Evolutionary conservation across 306 rosid species (phyloP).

Genomic region (Quillaja saponaria): DNA sequence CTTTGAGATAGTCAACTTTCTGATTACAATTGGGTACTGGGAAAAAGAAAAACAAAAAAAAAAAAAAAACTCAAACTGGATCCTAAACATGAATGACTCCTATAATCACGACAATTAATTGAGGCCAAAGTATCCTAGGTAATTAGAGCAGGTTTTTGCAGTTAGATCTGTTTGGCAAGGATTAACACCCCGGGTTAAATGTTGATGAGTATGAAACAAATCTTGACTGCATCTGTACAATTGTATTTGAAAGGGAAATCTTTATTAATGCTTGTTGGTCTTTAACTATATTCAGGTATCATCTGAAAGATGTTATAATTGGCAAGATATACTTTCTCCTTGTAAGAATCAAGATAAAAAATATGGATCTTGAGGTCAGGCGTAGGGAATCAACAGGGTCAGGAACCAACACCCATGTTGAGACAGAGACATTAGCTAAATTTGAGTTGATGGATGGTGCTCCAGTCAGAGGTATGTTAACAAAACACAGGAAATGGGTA

Average conservation of each 20-base stretch:
- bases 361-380: slow-evolving; percentile 97
- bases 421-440: slow-evolving; percentile 97
- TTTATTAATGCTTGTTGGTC: slow-evolving; percentile 17
- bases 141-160: slow-evolving; percentile 10
- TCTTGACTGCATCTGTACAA: slow-evolving; percentile 9
- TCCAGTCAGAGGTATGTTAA: slow-evolving; percentile 88
- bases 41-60: no score
- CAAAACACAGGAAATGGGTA: slow-evolving; percentile 6
- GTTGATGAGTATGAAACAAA: slow-evolving; percentile 4
- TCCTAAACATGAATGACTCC: background rate
- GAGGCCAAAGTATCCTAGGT: slow-evolving; percentile 7
- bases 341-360: slow-evolving; percentile 97
- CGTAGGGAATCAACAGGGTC: slow-evolving; percentile 98
- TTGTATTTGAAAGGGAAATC: background rate
- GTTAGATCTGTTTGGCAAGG: slow-evolving; percentile 13
- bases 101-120: no score
- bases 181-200: background rate
- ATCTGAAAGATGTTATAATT: slow-evolving; percentile 89
- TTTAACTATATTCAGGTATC: slow-evolving; percentile 65
- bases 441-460: slow-evolving; percentile 99
- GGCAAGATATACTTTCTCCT: slow-evolving; percentile 97
- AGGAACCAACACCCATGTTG: slow-evolving; percentile 96
- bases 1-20: background rate
- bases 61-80: background rate
- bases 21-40: background rate